These are phyloP conservation scores for Ceriops tagal DNA, from an alignment of 345 rosid species.

Conservation along the genomic window DNA sequence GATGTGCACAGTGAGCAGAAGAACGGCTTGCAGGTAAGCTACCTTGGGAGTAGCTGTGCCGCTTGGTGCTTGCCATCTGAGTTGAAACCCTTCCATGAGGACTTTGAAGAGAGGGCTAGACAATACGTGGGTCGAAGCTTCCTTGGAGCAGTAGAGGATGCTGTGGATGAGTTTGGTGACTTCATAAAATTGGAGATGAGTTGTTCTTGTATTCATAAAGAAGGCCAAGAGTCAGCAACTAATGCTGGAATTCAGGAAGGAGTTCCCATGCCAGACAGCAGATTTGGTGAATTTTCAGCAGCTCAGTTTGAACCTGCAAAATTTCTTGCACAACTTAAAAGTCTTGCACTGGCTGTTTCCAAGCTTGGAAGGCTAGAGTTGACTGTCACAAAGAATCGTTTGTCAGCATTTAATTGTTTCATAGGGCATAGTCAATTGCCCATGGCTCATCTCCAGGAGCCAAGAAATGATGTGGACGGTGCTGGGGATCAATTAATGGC, in stretches of 20 bases:
- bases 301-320: slow-evolving; percentile 45
- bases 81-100: slow-evolving; percentile 58
- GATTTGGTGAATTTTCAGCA: slow-evolving; percentile 32
- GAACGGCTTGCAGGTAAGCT: slow-evolving; percentile 45
- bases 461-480: slow-evolving; percentile 22
- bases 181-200: slow-evolving; percentile 51
- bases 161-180: slow-evolving; percentile 56
- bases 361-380: slow-evolving; percentile 48
- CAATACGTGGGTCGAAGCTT: slow-evolving; percentile 46
- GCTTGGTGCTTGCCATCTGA: slow-evolving; percentile 54
- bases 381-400: slow-evolving; percentile 36
- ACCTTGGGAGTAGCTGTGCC: slow-evolving; percentile 45
- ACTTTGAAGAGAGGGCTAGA: slow-evolving; percentile 44
- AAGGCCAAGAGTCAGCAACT: slow-evolving; percentile 16
- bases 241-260: slow-evolving; percentile 11
- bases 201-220: slow-evolving; percentile 45
- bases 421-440: slow-evolving; percentile 54
- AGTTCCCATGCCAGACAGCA: slow-evolving; percentile 6
- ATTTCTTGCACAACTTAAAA: slow-evolving; percentile 52
- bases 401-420: slow-evolving; percentile 56
- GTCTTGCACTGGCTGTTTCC: slow-evolving; percentile 39
- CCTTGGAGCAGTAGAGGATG: slow-evolving; percentile 59
- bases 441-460: slow-evolving; percentile 37
- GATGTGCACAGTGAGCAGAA: slow-evolving; percentile 18
- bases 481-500: slow-evolving; percentile 8